Evolutionary conservation across 495 filamentous ascomycete species (phyloP), one percentile per base, ranked within the genome.

Genomic region (Trichocladium uniseriatum): DNA sequence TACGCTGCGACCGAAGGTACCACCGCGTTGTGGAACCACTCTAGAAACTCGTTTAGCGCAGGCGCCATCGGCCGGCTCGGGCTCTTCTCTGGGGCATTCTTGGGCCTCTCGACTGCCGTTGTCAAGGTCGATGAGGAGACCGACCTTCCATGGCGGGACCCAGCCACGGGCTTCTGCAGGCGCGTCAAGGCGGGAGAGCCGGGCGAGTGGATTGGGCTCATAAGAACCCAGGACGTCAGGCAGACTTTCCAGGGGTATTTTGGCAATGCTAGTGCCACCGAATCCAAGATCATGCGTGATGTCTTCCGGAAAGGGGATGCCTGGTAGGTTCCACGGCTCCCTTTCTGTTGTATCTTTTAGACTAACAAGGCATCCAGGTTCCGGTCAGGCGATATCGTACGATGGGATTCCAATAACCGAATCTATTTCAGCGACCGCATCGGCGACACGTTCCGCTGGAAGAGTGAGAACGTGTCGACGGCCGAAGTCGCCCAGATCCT

Each of bases 391-490:
- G 91, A 97, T 59, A 72, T 95, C 11, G 61, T 96, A n/a, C 74
- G 77, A 22, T 80, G 76, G 69, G 84, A 88, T 49, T 45, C 48
- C 0, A 82, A 94, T 43, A 86, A 87, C 1, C 73, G 81, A 9
- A 81, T 82, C 72, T 95, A 77, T 66, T 97, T 97, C 68, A 76
- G 78, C 40, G 91, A 97, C 63, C 81, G 89, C 6, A 82, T 97
- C 27, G 91, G 91, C 24, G 91, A 97, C 58, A 96, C 91, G 0
- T 97, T 86, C 69, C 80, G 91, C n/a, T 97, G 90, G 91, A 95
- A 94, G 71, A 80, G 79, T 43, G 91, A 97, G 66, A 97, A 96
- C 42, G 87, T 95, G 4, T 84, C 81, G 6, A 91, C 89, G 1
- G 80, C 81, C 14, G 91, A 94, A 49, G 90, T 94, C 1, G 74